Evolutionary conservation across 345 rosid genomes (phyloP).

Genomic region (Turnera subulata): DNA sequence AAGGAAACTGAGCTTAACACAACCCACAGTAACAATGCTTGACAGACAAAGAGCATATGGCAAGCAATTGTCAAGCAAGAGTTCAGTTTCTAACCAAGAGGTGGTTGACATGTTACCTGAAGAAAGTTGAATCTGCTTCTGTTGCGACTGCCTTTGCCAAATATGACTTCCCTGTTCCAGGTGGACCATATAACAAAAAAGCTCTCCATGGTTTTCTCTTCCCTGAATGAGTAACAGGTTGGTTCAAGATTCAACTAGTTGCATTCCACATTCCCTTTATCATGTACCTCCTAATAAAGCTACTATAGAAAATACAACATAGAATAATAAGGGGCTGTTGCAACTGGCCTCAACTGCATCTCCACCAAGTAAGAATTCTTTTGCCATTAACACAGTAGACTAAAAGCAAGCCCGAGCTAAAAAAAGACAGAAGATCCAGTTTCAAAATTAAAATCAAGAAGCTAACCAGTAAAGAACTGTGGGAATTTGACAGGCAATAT

Average conservation of each 20-base stretch:
- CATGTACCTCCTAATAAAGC: no score
- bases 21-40: no score
- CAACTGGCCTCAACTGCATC: no score
- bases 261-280: not conserved
- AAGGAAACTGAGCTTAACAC: no score
- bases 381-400: no score
- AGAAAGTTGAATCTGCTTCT: constrained; percentile 88
- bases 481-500: constrained; percentile 88
- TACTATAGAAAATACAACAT: no score
- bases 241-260: not conserved
- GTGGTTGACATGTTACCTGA: constrained; percentile 56
- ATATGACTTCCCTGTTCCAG: constrained; percentile 92
- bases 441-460: not conserved
- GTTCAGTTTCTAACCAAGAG: no score
- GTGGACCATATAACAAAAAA: constrained; percentile 79
- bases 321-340: no score
- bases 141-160: constrained; percentile 94
- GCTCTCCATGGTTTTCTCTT: constrained; percentile 94
- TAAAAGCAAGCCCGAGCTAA: no score
- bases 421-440: not conserved
- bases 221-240: constrained; percentile 35
- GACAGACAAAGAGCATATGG: no score
- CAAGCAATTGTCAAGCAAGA: not conserved
- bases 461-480: constrained; percentile 77
- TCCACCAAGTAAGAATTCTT: no score